Conservation (phyloP, 805 yeast species). For the Yamadazyma sp. region DNA sequence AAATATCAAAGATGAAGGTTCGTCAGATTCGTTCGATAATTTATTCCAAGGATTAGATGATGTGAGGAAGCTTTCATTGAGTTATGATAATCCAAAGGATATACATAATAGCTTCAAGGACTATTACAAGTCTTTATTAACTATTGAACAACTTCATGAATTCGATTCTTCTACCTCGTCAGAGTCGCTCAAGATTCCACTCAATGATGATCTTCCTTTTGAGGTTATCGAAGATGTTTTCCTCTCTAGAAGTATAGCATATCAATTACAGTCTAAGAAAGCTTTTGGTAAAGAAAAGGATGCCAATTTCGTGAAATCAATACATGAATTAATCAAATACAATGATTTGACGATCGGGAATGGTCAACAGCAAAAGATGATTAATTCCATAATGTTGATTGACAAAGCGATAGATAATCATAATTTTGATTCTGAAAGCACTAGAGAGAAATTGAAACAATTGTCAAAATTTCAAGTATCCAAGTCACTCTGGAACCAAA, state of each 20-base stretch:
- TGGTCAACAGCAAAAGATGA: conserved; percentile 45
- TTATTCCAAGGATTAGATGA: neutral
- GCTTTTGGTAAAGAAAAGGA: conserved; percentile 1
- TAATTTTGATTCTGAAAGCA: neutral
- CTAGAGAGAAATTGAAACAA: neutral
- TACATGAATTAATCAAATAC: conserved; percentile 41
- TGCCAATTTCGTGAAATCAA: conserved; percentile 19
- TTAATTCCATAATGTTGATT: conserved; percentile 47
- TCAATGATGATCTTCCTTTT: conserved; percentile 1
- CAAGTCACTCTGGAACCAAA: conserved; percentile 60
- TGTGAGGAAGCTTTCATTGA: neutral
- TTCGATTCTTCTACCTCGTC: no score
- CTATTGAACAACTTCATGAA: neutral
- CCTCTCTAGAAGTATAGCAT: conserved; percentile 37
- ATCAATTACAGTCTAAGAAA: conserved; percentile 25
- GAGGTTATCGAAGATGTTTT: conserved; percentile 37
- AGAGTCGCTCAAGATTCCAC: neutral
- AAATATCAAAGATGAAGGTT: neutral
- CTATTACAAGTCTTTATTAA: conserved; percentile 1
- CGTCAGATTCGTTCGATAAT: neutral
- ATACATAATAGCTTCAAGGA: conserved; percentile 1
- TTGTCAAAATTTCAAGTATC: conserved; percentile 51
- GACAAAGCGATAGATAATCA: conserved; percentile 33
- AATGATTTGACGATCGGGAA: conserved; percentile 37
- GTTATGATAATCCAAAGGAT: conserved; percentile 4